Evolutionary conservation across 2,329 filamentous ascomycete species (phyloP).

Genomic region (Emergomyces pasteurianus): DNA sequence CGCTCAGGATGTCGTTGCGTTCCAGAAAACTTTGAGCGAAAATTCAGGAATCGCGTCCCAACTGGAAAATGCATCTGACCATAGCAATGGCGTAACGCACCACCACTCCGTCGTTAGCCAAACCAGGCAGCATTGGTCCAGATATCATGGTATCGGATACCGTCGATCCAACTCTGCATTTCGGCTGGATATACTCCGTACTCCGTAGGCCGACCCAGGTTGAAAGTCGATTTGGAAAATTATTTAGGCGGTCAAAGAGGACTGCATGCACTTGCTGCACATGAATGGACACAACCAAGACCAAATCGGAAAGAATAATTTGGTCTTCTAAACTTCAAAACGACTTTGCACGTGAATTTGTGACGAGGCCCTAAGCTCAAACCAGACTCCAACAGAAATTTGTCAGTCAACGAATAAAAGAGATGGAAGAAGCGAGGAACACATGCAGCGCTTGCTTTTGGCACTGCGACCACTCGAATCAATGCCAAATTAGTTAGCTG

Average conservation of each 20-base stretch:
- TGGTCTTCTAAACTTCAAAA: neutral
- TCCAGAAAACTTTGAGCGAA: neutral
- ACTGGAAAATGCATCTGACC: too few relatives aligned
- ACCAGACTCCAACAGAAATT: too few relatives aligned
- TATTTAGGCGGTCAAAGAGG: too few relatives aligned
- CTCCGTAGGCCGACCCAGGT: neutral
- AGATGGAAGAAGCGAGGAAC: neutral
- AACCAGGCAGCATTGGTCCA: neutral
- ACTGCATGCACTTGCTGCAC: neutral
- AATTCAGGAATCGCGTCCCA: too few relatives aligned
- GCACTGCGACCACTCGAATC: neutral
- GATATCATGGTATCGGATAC: neutral
- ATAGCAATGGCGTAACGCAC: neutral
- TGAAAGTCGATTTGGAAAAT: too few relatives aligned
- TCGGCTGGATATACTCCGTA: too few relatives aligned
- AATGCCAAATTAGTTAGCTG: neutral
- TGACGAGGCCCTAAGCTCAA: neutral
- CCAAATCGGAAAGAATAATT: neutral
- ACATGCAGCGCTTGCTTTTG: neutral
- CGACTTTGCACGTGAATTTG: neutral
- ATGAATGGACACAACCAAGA: neutral
- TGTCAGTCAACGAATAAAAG: neutral
- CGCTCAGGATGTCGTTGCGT: neutral
- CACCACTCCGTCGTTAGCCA: neutral
- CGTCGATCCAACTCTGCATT: too few relatives aligned